These are phyloP conservation scores for Nakataea oryzae DNA, from an alignment of 2,329 filamentous ascomycete species.

Conservation along the genomic window DNA sequence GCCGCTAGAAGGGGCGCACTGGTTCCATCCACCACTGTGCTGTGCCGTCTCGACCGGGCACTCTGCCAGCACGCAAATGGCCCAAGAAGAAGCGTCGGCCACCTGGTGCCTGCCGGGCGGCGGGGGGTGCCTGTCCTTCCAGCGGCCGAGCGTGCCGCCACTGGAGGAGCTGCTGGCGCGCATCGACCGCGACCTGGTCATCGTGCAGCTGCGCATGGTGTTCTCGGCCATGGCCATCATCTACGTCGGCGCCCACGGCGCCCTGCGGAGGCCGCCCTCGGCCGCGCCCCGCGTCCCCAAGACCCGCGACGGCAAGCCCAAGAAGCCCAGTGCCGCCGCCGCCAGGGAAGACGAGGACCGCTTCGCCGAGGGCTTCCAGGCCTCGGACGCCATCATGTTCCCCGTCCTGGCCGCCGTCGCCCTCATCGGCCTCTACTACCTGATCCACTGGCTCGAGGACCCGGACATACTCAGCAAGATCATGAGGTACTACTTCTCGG, in stretches of 20 bases:
- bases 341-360: constrained; percentile 35
- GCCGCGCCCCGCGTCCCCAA: constrained; percentile 50
- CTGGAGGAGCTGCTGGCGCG: background rate
- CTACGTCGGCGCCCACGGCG: constrained; percentile 75
- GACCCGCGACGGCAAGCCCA: constrained; percentile 18
- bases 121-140: background rate
- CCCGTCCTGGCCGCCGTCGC: constrained; percentile 66
- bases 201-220: constrained; percentile 37
- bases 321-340: constrained; percentile 18
- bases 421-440: constrained; percentile 67
- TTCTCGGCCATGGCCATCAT: constrained; percentile 71
- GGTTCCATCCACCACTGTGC: too few relatives aligned
- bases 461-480: constrained; percentile 73
- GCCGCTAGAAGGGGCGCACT: too few relatives aligned
- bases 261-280: constrained; percentile 72
- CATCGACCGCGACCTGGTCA: constrained; percentile 23
- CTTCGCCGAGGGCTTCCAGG: constrained; percentile 51
- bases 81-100: background rate
- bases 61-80: background rate
- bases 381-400: constrained; percentile 75
- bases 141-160: background rate
- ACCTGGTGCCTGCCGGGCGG: background rate
- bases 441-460: constrained; percentile 83
- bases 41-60: too few relatives aligned
- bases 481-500: constrained; percentile 72